These are phyloP conservation scores for Lactarius psammicola DNA, from an alignment of 768 basidiomycete species.

Conservation along the genomic window DNA sequence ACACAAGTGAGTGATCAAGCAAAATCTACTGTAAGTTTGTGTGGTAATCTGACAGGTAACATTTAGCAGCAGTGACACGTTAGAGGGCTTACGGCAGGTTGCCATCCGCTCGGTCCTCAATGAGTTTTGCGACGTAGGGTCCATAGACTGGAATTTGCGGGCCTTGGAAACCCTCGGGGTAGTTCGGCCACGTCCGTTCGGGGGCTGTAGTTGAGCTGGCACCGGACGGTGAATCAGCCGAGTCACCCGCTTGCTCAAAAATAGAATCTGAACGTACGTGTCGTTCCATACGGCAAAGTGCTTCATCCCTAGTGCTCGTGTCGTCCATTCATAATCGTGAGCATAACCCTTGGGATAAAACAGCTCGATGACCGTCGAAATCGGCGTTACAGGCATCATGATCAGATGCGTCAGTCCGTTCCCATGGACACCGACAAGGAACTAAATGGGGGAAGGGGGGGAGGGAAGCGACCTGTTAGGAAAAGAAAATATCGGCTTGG, in stretches of 20 bases:
- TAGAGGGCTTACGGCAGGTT: conserved; percentile 24
- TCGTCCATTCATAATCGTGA: conserved; percentile 85
- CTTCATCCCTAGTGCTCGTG: conserved; percentile 65
- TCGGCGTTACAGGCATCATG: conserved; percentile 72
- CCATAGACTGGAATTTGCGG: conserved; percentile 73
- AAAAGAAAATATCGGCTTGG: background rate
- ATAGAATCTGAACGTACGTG: conserved; percentile 45
- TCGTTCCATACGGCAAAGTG: conserved; percentile 84
- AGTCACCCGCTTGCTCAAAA: background rate
- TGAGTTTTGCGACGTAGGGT: conserved; percentile 58
- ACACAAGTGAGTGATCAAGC: background rate
- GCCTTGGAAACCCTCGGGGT: conserved; percentile 85
- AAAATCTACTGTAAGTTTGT: background rate
- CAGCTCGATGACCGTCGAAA: conserved; percentile 83
- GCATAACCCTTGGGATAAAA: conserved; percentile 81
- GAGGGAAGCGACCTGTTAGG: background rate
- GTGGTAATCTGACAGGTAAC: background rate
- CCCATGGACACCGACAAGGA: conserved; percentile 39
- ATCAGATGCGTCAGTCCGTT: conserved; percentile 85
- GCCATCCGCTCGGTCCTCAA: conserved; percentile 63
- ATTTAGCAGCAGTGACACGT: background rate
- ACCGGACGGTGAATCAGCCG: background rate
- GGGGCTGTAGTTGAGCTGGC: conserved; percentile 43
- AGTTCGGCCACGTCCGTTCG: conserved; percentile 55
- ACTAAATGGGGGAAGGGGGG: conserved; percentile 2